phyloP scores from a whole-genome alignment of 768 basidiomycete genomes.

The Crepidotus variabilis region DNA sequence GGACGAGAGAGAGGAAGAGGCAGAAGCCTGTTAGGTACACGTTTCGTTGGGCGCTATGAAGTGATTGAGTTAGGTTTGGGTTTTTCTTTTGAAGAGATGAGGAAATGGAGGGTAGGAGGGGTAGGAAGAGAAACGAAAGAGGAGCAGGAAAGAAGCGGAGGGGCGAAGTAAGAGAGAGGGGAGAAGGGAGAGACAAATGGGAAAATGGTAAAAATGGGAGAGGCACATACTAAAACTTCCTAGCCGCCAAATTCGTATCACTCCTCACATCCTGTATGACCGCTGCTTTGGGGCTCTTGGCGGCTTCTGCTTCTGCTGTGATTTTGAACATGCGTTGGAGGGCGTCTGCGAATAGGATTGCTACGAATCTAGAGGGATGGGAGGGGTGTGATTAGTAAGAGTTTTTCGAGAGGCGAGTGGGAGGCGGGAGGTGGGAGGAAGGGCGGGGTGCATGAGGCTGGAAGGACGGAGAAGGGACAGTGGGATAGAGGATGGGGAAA shows the following conservation, averaged over 20 bases:
- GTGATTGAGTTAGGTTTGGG: too few species aligned
- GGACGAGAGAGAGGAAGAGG: slow-evolving; percentile 92
- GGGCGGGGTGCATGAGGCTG: too few species aligned
- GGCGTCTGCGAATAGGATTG: slow-evolving; percentile 85
- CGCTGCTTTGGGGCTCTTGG: slow-evolving; percentile 50
- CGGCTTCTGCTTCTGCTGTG: slow-evolving; percentile 64
- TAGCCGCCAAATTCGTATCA: slow-evolving; percentile 86
- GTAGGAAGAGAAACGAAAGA: too few species aligned
- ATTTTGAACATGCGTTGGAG: slow-evolving; percentile 90
- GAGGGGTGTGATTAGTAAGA: too few species aligned
- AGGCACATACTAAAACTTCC: slow-evolving; percentile 93
- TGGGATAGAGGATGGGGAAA: too few species aligned
- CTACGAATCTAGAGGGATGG: slow-evolving; percentile 74
- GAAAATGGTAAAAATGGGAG: too few species aligned
- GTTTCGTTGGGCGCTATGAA: slow-evolving; percentile 75
- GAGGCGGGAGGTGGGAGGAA: neutral
- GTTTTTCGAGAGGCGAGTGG: too few species aligned
- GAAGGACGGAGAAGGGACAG: too few species aligned
- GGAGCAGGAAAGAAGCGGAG: neutral
- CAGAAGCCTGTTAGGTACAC: slow-evolving; percentile 92
- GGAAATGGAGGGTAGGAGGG: too few species aligned
- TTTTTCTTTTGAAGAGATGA: too few species aligned
- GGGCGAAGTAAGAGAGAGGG: neutral
- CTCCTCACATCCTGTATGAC: slow-evolving; percentile 60
- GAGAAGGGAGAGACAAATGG: too few species aligned